A percentile compares a stretch with the other conserved stretches of the same genome.
Evolutionary conservation across 345 rosid genomes (phyloP).

Genomic region (Eucalyptus pumila): DNA sequence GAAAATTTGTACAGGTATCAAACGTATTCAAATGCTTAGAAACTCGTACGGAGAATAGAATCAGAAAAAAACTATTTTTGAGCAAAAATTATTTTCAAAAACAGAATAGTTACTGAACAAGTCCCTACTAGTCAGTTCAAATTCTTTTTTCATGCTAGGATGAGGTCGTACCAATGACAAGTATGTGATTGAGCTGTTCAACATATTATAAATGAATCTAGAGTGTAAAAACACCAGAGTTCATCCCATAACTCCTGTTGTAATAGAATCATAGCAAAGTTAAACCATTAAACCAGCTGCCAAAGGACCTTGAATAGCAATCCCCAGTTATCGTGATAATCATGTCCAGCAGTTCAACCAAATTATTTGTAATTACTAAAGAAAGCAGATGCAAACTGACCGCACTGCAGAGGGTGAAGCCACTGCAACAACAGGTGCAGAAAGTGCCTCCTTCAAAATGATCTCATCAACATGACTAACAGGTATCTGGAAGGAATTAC

Average conservation of each 20-base stretch:
- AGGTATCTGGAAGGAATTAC: slow-evolving; percentile 39
- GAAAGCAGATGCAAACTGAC: slow-evolving; percentile 15
- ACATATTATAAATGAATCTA: neutral
- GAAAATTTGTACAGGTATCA: no score
- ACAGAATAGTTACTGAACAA: no score
- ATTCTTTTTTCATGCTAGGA: neutral
- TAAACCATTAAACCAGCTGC: neutral
- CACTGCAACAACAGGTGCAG: slow-evolving; percentile 68
- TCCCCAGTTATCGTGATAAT: neutral
- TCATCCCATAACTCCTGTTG: neutral
- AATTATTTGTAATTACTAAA: neutral
- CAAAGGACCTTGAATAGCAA: neutral
- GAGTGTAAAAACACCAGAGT: neutral
- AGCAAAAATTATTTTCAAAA: no score
- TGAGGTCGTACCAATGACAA: neutral
- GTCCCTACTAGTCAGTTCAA: neutral
- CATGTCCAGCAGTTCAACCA: neutral
- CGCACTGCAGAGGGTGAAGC: slow-evolving; percentile 89
- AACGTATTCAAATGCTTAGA: no score
- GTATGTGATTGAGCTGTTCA: neutral
- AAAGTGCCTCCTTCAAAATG: slow-evolving; percentile 51
- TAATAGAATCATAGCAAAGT: neutral
- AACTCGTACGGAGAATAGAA: no score
- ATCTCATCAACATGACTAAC: slow-evolving; percentile 52
- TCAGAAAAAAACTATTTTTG: no score